phyloP scores from a whole-genome alignment of 371 early-diverging fungal species.

The Mucor racemosus region DNA sequence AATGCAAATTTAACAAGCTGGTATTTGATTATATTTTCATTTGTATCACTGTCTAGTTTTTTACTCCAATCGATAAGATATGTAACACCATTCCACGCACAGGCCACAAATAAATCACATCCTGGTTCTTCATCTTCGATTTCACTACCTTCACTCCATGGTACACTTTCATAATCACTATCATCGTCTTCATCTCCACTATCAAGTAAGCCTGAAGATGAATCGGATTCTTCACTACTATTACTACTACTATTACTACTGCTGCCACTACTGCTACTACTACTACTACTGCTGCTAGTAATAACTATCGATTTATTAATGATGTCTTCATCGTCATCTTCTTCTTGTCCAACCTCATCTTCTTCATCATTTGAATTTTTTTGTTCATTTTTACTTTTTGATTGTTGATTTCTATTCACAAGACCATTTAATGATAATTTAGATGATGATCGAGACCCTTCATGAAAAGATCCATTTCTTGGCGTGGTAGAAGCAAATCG shows the following conservation, averaged over 20 bases:
- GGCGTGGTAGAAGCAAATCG: slow-evolving; percentile 14
- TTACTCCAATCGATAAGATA: slow-evolving; percentile 70
- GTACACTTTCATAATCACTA: slow-evolving; percentile 28
- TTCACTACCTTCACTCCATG: slow-evolving; percentile 35
- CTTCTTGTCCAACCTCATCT: slow-evolving; percentile 1
- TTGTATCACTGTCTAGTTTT: slow-evolving; percentile 18
- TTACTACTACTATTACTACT: background rate
- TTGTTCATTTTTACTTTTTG: background rate
- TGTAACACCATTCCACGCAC: slow-evolving; percentile 82
- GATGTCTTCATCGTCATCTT: slow-evolving; percentile 12
- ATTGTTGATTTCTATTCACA: background rate
- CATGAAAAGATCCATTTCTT: background rate
- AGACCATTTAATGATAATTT: slow-evolving; percentile 7
- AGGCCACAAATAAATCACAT: slow-evolving; percentile 77
- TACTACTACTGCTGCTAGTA: background rate
- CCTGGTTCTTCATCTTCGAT: slow-evolving; percentile 32
- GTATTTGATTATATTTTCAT: slow-evolving; percentile 47
- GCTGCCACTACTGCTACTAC: background rate
- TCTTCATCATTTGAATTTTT: slow-evolving; percentile 16
- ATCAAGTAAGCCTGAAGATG: background rate
- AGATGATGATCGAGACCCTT: slow-evolving; percentile 10
- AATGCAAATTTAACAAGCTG: slow-evolving; percentile 79
- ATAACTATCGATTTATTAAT: background rate
- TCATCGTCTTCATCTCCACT: slow-evolving; percentile 13
- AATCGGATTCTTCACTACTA: background rate